A percentile compares a stretch with the other conserved stretches of the same genome.
Evolutionary conservation across 495 filamentous ascomycete genomes (phyloP).

Genomic region (Penicillium lividum): DNA sequence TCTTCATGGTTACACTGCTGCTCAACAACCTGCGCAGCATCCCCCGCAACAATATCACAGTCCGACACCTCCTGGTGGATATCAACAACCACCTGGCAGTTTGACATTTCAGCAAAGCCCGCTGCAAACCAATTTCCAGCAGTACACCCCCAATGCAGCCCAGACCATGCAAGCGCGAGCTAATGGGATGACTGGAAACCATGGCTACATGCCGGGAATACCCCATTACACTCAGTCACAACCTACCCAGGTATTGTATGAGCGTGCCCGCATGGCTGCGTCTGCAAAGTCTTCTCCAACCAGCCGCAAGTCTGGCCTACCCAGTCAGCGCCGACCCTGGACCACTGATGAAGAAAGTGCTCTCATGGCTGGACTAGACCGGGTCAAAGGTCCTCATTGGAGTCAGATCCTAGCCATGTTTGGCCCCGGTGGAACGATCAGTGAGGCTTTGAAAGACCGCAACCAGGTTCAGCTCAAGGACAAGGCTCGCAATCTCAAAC

Average conservation of each 20-base stretch:
- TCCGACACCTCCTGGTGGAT: constrained; percentile 40
- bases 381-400: constrained; percentile 93
- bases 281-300: constrained; percentile 76
- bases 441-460: constrained; percentile 84
- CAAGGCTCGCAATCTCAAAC: constrained; percentile 90
- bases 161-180: constrained; percentile 35
- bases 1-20: constrained; percentile 31
- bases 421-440: constrained; percentile 78
- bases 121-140: constrained; percentile 45
- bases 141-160: constrained; percentile 45
- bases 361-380: constrained; percentile 87
- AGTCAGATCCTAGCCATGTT: constrained; percentile 91
- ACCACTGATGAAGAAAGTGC: constrained; percentile 88
- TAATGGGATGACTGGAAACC: constrained; percentile 41
- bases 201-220: constrained; percentile 51
- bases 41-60: constrained; percentile 40
- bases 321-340: constrained; percentile 88
- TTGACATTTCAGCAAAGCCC: constrained; percentile 46
- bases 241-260: constrained; percentile 77
- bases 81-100: constrained; percentile 36
- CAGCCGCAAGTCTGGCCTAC: constrained; percentile 70
- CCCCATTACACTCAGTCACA: constrained; percentile 70
- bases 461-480: constrained; percentile 96
- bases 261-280: constrained; percentile 78
- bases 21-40: constrained; percentile 25